Percentiles rank a stretch among this genome's conserved stretches.
phyloP scores from a whole-genome alignment of 305 asterid genomes.

The Striga hermonthica region DNA sequence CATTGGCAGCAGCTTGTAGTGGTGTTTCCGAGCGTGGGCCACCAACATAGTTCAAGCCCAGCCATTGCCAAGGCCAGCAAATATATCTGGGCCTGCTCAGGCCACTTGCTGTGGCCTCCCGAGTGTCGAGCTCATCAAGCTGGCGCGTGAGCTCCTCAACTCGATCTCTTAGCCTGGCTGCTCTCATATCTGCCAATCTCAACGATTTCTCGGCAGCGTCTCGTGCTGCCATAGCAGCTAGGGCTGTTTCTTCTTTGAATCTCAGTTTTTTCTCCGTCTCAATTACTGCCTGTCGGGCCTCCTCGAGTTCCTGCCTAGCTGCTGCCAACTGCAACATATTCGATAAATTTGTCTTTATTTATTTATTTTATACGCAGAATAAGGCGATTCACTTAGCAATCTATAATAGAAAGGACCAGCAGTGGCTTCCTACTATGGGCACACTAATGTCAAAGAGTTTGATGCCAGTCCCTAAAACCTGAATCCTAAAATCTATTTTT shows the following conservation, averaged over 20 bases:
- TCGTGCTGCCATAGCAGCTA: slow-evolving; percentile 96
- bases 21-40: slow-evolving; percentile 44
- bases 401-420: too few species aligned
- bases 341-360: too few species aligned
- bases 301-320: slow-evolving; percentile 74
- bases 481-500: too few species aligned
- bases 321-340: slow-evolving; percentile 58
- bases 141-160: slow-evolving; percentile 88
- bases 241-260: slow-evolving; percentile 92
- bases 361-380: too few species aligned
- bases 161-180: slow-evolving; percentile 80
- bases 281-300: slow-evolving; percentile 63
- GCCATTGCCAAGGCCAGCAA: slow-evolving; percentile 99
- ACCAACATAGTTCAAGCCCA: slow-evolving; percentile 77
- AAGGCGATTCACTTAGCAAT: too few species aligned
- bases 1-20: slow-evolving; percentile 59
- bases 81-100: slow-evolving; percentile 64
- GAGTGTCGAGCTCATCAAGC: slow-evolving; percentile 70
- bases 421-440: too few species aligned
- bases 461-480: too few species aligned
- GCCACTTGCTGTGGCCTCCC: slow-evolving; percentile 53
- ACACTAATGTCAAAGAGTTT: too few species aligned
- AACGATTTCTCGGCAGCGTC: slow-evolving; percentile 94
- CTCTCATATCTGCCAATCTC: slow-evolving; percentile 80
- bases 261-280: slow-evolving; percentile 82